phyloP scores from a whole-genome alignment of 2,329 filamentous ascomycete species.

The Oidium heveae region DNA sequence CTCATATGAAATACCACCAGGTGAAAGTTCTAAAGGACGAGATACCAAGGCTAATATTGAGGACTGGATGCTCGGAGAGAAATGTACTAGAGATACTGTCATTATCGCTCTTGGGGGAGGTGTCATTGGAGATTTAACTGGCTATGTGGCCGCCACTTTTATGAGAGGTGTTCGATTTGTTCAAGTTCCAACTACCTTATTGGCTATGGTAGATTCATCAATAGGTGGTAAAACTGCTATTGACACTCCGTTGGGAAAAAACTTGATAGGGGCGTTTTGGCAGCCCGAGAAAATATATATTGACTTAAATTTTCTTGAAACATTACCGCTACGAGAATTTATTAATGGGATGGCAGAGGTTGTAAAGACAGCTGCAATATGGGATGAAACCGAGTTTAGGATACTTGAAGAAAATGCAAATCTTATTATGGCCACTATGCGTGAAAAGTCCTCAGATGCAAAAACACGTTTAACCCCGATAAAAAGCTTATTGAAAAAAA shows the following conservation, averaged over 20 bases:
- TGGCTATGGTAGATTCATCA: conserved; percentile 95
- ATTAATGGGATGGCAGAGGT: conserved; percentile 99
- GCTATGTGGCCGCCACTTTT: conserved; percentile 91
- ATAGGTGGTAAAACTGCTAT: conserved; percentile 98
- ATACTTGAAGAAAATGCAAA: conserved; percentile 61
- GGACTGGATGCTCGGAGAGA: conserved; percentile 82
- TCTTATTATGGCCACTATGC: conserved; percentile 47
- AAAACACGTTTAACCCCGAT: conserved; percentile 43
- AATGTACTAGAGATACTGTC: conserved; percentile 86
- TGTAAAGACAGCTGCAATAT: conserved; percentile 91
- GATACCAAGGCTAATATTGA: conserved; percentile 89
- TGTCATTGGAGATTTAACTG: conserved; percentile 94
- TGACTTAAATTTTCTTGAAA: conserved; percentile 76
- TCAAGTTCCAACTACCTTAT: conserved; percentile 80
- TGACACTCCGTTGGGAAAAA: conserved; percentile 88
- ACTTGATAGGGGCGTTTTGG: conserved; percentile 89
- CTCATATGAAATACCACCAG: conserved; percentile 66
- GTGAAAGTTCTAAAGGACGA: conserved; percentile 79
- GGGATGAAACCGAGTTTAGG: conserved; percentile 69
- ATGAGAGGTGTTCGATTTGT: conserved; percentile 95
- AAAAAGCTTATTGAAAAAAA: conserved; percentile 41
- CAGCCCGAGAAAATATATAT: conserved; percentile 88
- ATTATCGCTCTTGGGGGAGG: conserved; percentile 86
- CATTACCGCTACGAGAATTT: conserved; percentile 71
- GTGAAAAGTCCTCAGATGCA: conserved; percentile 24